These are phyloP conservation scores for Trichoderma citrinoviride DNA, from an alignment of 2,329 filamentous ascomycete species.

Conservation along the genomic window DNA sequence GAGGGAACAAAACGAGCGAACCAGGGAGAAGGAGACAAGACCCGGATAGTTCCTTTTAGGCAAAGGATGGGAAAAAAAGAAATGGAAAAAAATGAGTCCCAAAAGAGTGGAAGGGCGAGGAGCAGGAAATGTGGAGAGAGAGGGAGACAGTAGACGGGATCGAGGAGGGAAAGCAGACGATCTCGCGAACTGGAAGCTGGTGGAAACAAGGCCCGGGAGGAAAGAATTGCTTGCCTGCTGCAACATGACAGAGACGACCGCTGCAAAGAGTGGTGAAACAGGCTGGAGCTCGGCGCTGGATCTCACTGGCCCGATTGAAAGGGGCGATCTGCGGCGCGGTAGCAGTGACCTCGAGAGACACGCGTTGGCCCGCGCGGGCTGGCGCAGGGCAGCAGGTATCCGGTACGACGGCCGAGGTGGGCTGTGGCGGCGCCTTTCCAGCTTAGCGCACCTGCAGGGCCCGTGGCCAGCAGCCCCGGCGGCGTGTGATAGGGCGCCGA, in stretches of 20 bases:
- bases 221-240: constrained; percentile 5
- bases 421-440: neutral
- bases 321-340: constrained; percentile 2
- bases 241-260: neutral
- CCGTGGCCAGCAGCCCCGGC: neutral
- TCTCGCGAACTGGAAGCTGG: neutral
- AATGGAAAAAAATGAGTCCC: neutral
- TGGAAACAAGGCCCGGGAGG: constrained; percentile 8
- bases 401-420: neutral
- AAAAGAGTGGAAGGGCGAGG: constrained; percentile 15
- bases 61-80: neutral
- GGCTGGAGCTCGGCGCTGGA: neutral
- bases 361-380: neutral
- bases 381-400: neutral
- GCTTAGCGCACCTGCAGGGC: no score
- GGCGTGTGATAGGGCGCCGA: neutral
- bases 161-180: constrained; percentile 9
- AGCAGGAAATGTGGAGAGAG: constrained; percentile 12
- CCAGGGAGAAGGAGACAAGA: constrained; percentile 21
- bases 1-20: constrained; percentile 21
- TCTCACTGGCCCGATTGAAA: constrained; percentile 18
- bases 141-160: neutral
- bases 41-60: neutral
- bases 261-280: neutral
- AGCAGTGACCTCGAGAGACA: neutral